These are phyloP conservation scores for Eimeria praecox DNA, from an alignment of 169 alveolate genomes.

Conservation along the genomic window DNA sequence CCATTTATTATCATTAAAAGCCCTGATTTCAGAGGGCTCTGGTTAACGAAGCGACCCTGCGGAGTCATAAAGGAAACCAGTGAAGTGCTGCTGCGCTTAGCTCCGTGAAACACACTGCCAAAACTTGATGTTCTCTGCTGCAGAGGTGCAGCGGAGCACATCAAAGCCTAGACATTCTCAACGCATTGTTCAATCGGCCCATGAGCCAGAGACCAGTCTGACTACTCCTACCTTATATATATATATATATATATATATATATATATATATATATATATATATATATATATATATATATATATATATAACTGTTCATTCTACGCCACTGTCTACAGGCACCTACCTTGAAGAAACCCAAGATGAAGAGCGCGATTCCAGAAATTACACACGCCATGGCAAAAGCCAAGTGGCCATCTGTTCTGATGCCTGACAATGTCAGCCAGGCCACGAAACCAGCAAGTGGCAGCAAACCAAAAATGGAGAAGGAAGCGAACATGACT, in stretches of 20 bases:
- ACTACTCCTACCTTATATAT: background rate
- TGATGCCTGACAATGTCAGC: slow-evolving; percentile 76
- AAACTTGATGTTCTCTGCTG: background rate
- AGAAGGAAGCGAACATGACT: slow-evolving; percentile 92
- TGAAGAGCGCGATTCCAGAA: slow-evolving; percentile 87
- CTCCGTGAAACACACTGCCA: background rate
- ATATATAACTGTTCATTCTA: background rate
- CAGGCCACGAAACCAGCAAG: slow-evolving; percentile 91
- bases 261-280: background rate
- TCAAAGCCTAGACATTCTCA: background rate
- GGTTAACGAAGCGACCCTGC: slow-evolving; percentile 89
- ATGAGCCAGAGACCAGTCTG: background rate
- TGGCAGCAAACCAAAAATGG: slow-evolving; percentile 92
- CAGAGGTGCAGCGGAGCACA: background rate
- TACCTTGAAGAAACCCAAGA: slow-evolving; percentile 89
- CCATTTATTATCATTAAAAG: slow-evolving; percentile 90
- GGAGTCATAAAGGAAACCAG: background rate
- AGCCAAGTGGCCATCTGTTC: slow-evolving; percentile 84
- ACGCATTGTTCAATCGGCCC: background rate
- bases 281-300: background rate
- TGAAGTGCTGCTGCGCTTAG: background rate
- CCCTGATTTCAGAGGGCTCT: slow-evolving; percentile 88
- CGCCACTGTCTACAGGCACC: background rate
- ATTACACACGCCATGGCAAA: slow-evolving; percentile 88
- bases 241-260: background rate